A percentile compares a stretch with the other conserved stretches of the same genome.
Evolutionary conservation across 2,329 filamentous ascomycete species (phyloP).

Genomic region (Trichoderma atrobrunneum): DNA sequence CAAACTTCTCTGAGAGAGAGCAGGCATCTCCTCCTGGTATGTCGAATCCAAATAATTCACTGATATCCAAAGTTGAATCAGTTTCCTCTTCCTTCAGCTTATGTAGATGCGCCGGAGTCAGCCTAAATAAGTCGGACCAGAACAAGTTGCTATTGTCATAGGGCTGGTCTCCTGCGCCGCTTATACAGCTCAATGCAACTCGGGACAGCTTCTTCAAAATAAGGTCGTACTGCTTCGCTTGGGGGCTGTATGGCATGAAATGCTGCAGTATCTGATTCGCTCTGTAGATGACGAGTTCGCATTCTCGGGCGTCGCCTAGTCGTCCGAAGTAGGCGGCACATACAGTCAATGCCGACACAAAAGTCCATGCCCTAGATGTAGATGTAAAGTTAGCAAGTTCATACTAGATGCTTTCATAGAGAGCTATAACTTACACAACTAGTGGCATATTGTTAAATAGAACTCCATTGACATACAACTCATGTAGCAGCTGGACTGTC

Average conservation of each 20-base stretch:
- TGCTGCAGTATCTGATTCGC: background rate
- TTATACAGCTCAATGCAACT: background rate
- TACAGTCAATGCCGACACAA: background rate
- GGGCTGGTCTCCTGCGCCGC: background rate
- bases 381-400: background rate
- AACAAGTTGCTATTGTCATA: background rate
- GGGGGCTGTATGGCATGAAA: background rate
- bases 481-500: background rate
- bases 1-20: background rate
- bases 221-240: background rate
- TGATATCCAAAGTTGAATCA: background rate
- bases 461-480: background rate
- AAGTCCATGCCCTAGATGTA: background rate
- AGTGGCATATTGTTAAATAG: background rate
- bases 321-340: conserved; percentile 1
- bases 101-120: background rate
- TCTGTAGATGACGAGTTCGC: background rate
- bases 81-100: background rate
- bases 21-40: background rate
- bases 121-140: background rate
- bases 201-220: background rate
- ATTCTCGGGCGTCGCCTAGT: background rate
- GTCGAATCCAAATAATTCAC: background rate
- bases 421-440: background rate
- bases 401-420: background rate